Evolutionary conservation across 2,329 filamentous ascomycete species (phyloP).

Genomic region (Fusarium tuaranense): DNA sequence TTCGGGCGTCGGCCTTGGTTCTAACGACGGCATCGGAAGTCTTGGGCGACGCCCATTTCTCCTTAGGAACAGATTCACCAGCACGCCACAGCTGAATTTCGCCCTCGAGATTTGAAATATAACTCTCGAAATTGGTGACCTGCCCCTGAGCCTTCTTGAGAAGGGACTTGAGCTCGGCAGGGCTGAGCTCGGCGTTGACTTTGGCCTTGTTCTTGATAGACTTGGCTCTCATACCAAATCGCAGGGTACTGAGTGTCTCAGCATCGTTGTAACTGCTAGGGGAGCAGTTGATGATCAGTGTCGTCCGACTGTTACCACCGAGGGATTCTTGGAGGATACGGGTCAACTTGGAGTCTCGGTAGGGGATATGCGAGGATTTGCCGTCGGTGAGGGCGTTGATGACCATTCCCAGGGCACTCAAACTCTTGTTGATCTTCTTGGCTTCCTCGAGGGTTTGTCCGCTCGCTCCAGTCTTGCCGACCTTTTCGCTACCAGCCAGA

Average conservation of each 20-base stretch:
- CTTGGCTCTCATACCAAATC: constrained; percentile 96
- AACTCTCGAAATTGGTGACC: constrained; percentile 87
- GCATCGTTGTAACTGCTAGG: constrained; percentile 98
- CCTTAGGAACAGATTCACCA: constrained; percentile 89
- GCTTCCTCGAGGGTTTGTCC: constrained; percentile 98
- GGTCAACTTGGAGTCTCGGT: constrained; percentile 97
- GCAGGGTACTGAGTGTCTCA: constrained; percentile 90
- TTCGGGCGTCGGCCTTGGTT: constrained; percentile 56
- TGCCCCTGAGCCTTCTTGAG: constrained; percentile 93
- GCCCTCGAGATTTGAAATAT: constrained; percentile 84
- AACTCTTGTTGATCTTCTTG: constrained; percentile 99
- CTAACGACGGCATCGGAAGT: constrained; percentile 58
- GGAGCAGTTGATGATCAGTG: constrained; percentile 98
- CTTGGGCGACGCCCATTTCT: constrained; percentile 82
- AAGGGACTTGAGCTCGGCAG: constrained; percentile 91
- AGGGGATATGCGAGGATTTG: constrained; percentile 95
- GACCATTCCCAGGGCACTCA: constrained; percentile 98
- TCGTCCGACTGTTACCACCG: constrained; percentile 98
- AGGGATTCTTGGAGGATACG: constrained; percentile 97
- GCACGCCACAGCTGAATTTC: constrained; percentile 90
- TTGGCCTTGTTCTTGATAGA: constrained; percentile 99
- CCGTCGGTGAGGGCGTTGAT: constrained; percentile 98
- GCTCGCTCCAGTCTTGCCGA: constrained; percentile 97
- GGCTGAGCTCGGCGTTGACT: constrained; percentile 98
- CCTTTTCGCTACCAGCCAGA: constrained; percentile 97